Conservation (phyloP, 2,329 filamentous ascomycete genomes). For the Sphaerostilbella broomeana region DNA sequence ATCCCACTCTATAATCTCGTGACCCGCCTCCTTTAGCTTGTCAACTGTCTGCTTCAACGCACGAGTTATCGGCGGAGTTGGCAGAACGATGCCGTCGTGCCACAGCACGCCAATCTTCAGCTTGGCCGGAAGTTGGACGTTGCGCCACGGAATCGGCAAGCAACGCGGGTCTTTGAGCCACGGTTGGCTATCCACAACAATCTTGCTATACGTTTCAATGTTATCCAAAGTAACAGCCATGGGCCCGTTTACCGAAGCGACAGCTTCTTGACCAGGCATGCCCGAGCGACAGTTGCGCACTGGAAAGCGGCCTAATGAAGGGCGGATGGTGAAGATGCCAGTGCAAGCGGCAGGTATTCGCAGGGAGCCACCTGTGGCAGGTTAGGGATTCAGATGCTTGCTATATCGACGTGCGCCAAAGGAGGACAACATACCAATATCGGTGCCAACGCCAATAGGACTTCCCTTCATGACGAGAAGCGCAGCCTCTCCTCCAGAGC, state of each 20-base stretch:
- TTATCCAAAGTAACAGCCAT: conserved; percentile 51
- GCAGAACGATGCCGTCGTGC: conserved; percentile 57
- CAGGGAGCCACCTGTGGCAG: conserved; percentile 40
- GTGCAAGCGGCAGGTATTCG: conserved; percentile 50
- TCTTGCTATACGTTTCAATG: conserved; percentile 47
- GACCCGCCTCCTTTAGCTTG: conserved; percentile 37
- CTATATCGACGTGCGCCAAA: no score
- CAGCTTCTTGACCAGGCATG: conserved; percentile 58
- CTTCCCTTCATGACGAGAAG: conserved; percentile 54
- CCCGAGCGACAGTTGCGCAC: conserved; percentile 48
- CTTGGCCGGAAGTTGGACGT: conserved; percentile 26
- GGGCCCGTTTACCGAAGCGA: conserved; percentile 58
- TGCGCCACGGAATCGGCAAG: conserved; percentile 51
- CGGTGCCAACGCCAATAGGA: conserved; percentile 55
- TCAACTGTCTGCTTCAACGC: conserved; percentile 43
- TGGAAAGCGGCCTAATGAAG: conserved; percentile 54
- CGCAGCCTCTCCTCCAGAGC: conserved; percentile 60
- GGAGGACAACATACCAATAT: conserved; percentile 39
- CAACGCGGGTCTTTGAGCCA: conserved; percentile 54
- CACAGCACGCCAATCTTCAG: conserved; percentile 56
- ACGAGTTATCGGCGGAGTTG: conserved; percentile 58
- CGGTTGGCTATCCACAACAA: conserved; percentile 44
- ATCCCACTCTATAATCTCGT: conserved; percentile 49
- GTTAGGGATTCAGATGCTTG: no score
- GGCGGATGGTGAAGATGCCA: conserved; percentile 50